Evolutionary conservation across 768 basidiomycete species (phyloP), one percentile per base, ranked within the genome.

Genomic region (Russula dissimulans): DNA sequence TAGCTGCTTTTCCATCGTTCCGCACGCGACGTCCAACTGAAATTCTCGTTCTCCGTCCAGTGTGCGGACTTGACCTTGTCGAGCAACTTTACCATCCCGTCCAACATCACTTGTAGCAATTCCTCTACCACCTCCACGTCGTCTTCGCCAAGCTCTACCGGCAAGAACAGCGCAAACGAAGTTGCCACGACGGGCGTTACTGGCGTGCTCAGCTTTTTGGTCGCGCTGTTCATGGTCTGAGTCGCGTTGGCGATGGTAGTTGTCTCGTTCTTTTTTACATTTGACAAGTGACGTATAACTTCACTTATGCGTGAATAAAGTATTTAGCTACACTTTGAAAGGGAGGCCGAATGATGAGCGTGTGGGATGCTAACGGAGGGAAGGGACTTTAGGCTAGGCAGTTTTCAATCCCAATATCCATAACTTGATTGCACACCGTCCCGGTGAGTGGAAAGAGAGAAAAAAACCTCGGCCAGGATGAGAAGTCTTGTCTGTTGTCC

Each of bases 51-150:
- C 38, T 45, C 34, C 4, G 11, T 15, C 10, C 52, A 92, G 87
- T 94, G 91, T 68, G 79, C 91, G 41, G 92, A 94, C 72, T 70
- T 94, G 66, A 84, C 85, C 18, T 74, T 95, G 36, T 79, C 83
- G 44, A 78, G 74, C 18, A 78, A 70, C 67, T 76, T 76, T 63
- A 78, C 75, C 17, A 73, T 82, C 36, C 77, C 83, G 1, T 73
- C 78, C 38, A 78, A 74, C 57, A 68, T 71, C 18, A 34, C 68
- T 15, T 77, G 78, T 68, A 54, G 71, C 15, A 77, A 74, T 54
- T 65, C 17, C 10, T 45, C 72, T 36, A 72, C 63, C 7, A 43
- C 47, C 18, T 11, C 4, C 39, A 17, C 7, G 7, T 31, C 29
- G 10, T 42, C 54, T 22, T 29, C 54, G 15, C 18, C 54, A 10